phyloP scores from a whole-genome alignment of 257 asterid genomes.

The Forsythia suspensa region DNA sequence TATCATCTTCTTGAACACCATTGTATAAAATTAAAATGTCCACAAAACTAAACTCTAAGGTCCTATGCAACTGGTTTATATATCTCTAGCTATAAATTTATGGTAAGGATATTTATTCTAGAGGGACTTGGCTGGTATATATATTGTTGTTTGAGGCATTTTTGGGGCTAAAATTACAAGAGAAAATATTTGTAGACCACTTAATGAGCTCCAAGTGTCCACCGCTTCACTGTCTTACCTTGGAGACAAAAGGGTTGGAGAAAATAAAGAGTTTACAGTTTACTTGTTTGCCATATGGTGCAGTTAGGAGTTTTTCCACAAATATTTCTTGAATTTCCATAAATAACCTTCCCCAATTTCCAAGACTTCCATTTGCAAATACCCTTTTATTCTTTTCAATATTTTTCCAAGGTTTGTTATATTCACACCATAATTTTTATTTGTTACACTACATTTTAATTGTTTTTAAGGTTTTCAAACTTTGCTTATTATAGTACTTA shows the following conservation, averaged over 20 bases:
- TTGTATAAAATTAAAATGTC: not conserved
- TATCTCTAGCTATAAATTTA: not conserved
- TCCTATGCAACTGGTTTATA: slow-evolving; percentile 4
- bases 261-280: slow-evolving; percentile 14
- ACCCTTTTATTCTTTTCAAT: slow-evolving; percentile 5
- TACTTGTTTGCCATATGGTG: slow-evolving; percentile 19
- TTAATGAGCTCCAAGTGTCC: slow-evolving; percentile 40
- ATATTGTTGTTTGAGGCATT: slow-evolving; percentile 24
- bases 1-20: slow-evolving; percentile 51
- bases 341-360: slow-evolving; percentile 20
- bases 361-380: slow-evolving; percentile 34
- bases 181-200: slow-evolving; percentile 18
- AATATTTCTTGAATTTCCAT: not conserved
- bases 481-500: no score
- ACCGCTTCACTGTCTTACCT: slow-evolving; percentile 19
- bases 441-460: no score
- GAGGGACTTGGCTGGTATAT: slow-evolving; percentile 18
- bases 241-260: slow-evolving; percentile 31
- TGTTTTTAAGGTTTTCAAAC: no score
- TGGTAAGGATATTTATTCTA: not conserved
- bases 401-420: not conserved
- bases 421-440: no score
- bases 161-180: slow-evolving; percentile 14
- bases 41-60: not conserved
- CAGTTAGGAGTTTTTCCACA: slow-evolving; percentile 15